Evolutionary conservation across 192 early-diverging fungal genomes (phyloP).

Genomic region (Pilobolus umbonatus): DNA sequence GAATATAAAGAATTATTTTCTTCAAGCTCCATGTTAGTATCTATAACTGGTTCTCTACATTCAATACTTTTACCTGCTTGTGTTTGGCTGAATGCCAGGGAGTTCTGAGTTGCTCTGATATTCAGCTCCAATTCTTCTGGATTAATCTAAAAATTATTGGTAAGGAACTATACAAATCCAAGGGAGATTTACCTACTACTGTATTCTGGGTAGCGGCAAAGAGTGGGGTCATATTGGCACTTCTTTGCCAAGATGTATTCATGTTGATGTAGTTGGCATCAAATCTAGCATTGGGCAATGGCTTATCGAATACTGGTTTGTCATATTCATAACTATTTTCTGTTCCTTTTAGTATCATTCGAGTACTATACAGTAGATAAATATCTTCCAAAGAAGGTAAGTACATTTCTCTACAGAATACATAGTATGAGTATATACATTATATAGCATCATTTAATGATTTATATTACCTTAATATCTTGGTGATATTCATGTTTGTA

Average conservation of each 20-base stretch:
- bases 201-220: slow-evolving; percentile 21
- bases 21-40: too few relatives aligned
- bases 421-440: neutral
- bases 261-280: slow-evolving; percentile 50
- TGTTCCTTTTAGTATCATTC: slow-evolving; percentile 54
- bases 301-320: slow-evolving; percentile 54
- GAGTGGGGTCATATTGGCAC: slow-evolving; percentile 28
- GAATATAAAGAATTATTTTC: too few relatives aligned
- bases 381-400: slow-evolving; percentile 56
- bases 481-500: slow-evolving; percentile 31
- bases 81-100: slow-evolving; percentile 44
- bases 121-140: slow-evolving; percentile 6
- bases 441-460: neutral
- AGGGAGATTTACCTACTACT: neutral
- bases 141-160: neutral
- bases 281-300: slow-evolving; percentile 65
- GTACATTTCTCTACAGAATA: slow-evolving; percentile 49
- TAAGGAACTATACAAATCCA: neutral
- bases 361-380: slow-evolving; percentile 54
- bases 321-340: slow-evolving; percentile 58
- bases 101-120: slow-evolving; percentile 37
- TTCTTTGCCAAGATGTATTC: slow-evolving; percentile 47
- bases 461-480: slow-evolving; percentile 35
- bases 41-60: too few relatives aligned
- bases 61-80: too few relatives aligned